Conservation (phyloP, 2,329 filamentous ascomycete species). For the Ascochyta viciae-villosae region DNA sequence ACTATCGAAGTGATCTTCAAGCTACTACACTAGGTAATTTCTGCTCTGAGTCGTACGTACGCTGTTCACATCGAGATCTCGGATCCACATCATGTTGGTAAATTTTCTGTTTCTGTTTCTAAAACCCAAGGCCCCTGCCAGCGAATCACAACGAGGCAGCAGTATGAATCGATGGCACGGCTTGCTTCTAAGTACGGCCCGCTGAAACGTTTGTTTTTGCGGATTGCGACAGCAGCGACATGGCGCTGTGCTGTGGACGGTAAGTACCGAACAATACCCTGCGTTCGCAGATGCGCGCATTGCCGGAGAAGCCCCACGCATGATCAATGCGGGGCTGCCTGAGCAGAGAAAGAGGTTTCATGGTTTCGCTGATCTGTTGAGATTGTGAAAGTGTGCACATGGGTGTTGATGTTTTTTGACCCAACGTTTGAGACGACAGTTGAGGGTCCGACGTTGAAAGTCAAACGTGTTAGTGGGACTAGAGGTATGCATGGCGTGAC, state of each 20-base stretch:
- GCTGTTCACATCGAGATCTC: neutral
- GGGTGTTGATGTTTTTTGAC: no score
- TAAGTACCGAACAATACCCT: neutral
- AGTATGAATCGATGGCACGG: neutral
- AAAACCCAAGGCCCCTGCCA: neutral
- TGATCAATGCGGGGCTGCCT: neutral
- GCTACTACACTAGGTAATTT: no score
- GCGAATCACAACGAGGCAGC: neutral
- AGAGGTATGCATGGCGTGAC: neutral
- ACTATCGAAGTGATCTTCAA: neutral
- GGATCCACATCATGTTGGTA: neutral
- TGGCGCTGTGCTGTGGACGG: slow-evolving; percentile 2
- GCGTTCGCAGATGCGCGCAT: neutral
- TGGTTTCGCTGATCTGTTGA: no score
- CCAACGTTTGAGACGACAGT: neutral
- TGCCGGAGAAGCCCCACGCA: no score
- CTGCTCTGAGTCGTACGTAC: no score
- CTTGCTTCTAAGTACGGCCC: no score
- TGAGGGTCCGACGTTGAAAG: neutral
- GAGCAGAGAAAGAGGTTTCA: neutral
- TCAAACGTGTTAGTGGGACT: slow-evolving; percentile 2
- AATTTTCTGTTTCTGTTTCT: neutral
- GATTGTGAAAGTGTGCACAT: neutral
- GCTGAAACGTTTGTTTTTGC: no score
- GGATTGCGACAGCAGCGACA: neutral